These are phyloP conservation scores for Cotoneaster glaucophyllus DNA, from an alignment of 306 rosid species.

Conservation along the genomic window DNA sequence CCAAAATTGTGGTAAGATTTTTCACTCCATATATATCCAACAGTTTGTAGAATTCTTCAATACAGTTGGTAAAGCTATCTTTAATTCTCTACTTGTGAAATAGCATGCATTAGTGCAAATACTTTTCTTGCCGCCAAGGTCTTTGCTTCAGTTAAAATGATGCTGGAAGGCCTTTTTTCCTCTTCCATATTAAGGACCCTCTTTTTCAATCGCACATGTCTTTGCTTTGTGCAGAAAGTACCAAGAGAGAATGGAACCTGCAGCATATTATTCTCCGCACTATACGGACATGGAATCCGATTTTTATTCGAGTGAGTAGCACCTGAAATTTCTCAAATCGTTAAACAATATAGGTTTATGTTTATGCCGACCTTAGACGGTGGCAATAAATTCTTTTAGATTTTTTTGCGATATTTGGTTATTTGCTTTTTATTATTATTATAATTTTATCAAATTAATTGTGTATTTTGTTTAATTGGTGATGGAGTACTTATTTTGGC, in stretches of 20 bases:
- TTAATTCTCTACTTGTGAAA: no score
- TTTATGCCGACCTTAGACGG: no score
- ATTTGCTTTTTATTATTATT: not conserved
- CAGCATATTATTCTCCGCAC: slow-evolving; percentile 23
- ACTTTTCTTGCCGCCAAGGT: not conserved
- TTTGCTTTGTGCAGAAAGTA: slow-evolving; percentile 42
- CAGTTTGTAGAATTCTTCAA: no score
- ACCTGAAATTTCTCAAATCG: not conserved
- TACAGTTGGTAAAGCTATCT: not conserved
- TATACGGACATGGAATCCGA: slow-evolving; percentile 38
- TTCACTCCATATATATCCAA: no score
- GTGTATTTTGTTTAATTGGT: not conserved
- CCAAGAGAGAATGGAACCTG: slow-evolving; percentile 43
- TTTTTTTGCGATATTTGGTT: not conserved
- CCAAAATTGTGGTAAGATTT: no score
- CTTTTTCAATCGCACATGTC: not conserved
- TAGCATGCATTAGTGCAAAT: not conserved
- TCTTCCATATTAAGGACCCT: not conserved
- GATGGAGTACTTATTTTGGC: not conserved
- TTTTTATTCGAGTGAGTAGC: slow-evolving; percentile 50
- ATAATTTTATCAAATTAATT: not conserved
- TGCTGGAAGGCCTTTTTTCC: not conserved
- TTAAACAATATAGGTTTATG: no score
- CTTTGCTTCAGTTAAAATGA: not conserved
- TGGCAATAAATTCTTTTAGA: not conserved